Conservation (phyloP, 2,329 filamentous ascomycete species). For the Nigrospora osmanthi region DNA sequence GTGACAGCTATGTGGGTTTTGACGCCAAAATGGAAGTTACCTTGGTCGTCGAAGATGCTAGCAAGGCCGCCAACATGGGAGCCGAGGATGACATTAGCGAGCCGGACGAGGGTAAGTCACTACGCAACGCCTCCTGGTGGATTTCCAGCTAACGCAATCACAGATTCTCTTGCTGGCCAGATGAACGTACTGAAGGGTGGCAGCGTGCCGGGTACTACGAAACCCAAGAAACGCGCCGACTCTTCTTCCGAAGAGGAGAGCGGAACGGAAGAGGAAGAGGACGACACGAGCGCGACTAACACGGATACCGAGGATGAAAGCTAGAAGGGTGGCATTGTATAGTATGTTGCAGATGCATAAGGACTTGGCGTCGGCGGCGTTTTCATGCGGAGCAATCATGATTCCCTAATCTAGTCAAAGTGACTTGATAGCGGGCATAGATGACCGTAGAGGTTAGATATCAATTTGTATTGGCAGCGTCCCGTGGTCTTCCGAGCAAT, state of each 20-base stretch:
- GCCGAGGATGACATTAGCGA: slow-evolving; percentile 95
- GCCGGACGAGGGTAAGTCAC: slow-evolving; percentile 82
- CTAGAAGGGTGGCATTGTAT: neutral
- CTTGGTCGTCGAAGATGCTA: slow-evolving; percentile 80
- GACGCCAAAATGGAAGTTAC: slow-evolving; percentile 89
- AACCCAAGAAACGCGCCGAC: slow-evolving; percentile 49
- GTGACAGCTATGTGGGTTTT: slow-evolving; percentile 91
- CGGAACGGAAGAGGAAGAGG: slow-evolving; percentile 66
- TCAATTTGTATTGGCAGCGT: too few species aligned
- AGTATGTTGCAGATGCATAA: slow-evolving; percentile 2
- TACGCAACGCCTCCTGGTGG: slow-evolving; percentile 3
- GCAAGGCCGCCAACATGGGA: slow-evolving; percentile 71
- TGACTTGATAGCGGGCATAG: too few species aligned
- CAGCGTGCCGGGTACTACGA: slow-evolving; percentile 40
- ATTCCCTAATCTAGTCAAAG: too few species aligned
- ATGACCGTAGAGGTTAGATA: too few species aligned
- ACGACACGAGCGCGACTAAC: slow-evolving; percentile 61
- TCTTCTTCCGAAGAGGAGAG: slow-evolving; percentile 67
- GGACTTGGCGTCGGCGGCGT: slow-evolving; percentile 1
- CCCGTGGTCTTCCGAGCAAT: too few species aligned
- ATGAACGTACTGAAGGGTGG: slow-evolving; percentile 81
- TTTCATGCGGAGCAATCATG: neutral
- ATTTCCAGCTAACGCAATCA: slow-evolving; percentile 16
- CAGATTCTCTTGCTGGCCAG: slow-evolving; percentile 84
- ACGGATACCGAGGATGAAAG: slow-evolving; percentile 57